phyloP scores from a whole-genome alignment of 2,329 filamentous ascomycete species.

The Penicillium sp. region DNA sequence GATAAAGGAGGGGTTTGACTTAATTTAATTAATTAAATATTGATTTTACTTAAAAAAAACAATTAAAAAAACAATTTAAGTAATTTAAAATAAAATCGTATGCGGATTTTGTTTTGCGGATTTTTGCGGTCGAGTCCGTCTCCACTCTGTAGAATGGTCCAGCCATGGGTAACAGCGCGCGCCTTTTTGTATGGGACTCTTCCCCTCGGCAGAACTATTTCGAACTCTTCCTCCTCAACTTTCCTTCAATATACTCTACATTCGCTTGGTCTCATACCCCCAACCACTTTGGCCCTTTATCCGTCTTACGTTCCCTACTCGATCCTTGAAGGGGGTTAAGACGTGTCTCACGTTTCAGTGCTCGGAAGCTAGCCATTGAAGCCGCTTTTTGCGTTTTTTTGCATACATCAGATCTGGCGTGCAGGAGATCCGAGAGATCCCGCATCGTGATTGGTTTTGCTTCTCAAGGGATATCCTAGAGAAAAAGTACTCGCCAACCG shows the following conservation, averaged over 20 bases:
- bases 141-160: not conserved
- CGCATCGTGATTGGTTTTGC: conserved; percentile 5
- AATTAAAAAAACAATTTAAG: not conserved
- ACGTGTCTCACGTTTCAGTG: conserved; percentile 15
- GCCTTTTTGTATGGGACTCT: conserved; percentile 7
- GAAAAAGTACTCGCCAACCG: not conserved
- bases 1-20: not conserved
- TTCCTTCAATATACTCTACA: not conserved
- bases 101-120: not conserved
- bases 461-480: conserved; percentile 6
- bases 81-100: not conserved
- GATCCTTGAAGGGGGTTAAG: conserved; percentile 2
- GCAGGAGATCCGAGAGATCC: conserved; percentile 10
- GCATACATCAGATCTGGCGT: conserved; percentile 17
- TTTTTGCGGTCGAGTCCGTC: conserved; percentile 1
- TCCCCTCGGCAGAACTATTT: not conserved
- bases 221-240: not conserved
- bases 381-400: conserved; percentile 8
- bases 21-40: not conserved
- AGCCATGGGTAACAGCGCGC: not conserved
- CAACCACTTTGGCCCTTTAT: not conserved
- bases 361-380: conserved; percentile 4
- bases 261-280: conserved; percentile 1
- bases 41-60: not conserved
- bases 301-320: not conserved